phyloP scores from a whole-genome alignment of 176 grass and related monocot species.

The Calamus simplicifolius region DNA sequence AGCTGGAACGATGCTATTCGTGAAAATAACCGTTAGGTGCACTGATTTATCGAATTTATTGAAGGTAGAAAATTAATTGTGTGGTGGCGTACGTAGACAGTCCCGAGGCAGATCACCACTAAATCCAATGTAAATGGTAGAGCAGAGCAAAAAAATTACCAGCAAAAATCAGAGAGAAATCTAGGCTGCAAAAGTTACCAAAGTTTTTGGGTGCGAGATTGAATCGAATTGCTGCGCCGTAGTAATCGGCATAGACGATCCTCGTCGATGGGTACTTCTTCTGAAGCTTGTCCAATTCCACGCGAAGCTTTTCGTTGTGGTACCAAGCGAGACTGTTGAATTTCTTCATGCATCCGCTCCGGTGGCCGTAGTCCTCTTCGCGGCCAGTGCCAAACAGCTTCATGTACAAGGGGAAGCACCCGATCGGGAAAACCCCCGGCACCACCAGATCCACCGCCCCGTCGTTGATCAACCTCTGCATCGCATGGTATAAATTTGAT shows the following conservation, averaged over 20 bases:
- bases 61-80: no score
- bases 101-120: no score
- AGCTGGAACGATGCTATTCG: no score
- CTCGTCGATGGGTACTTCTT: constrained; percentile 43
- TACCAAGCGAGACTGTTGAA: constrained; percentile 69
- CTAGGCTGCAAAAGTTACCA: constrained; percentile 31
- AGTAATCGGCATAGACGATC: constrained; percentile 85
- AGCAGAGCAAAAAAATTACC: no score
- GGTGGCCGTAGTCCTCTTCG: constrained; percentile 47
- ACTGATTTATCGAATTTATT: no score
- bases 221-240: constrained; percentile 73
- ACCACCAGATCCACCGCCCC: constrained; percentile 78
- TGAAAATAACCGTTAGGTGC: no score
- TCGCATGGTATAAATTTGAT: no score
- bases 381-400: constrained; percentile 41
- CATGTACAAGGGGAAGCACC: constrained; percentile 82
- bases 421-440: constrained; percentile 73
- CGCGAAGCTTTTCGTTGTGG: constrained; percentile 63
- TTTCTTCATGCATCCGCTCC: constrained; percentile 51
- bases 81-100: no score
- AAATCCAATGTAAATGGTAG: no score
- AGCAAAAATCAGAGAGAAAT: no score
- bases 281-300: constrained; percentile 39
- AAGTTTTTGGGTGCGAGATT: constrained; percentile 57
- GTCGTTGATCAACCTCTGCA: constrained; percentile 25